Percentiles rank a stretch among this genome's conserved stretches.
These are phyloP conservation scores for Rubroboletus satanas DNA, from an alignment of 768 basidiomycete species.

Conservation along the genomic window DNA sequence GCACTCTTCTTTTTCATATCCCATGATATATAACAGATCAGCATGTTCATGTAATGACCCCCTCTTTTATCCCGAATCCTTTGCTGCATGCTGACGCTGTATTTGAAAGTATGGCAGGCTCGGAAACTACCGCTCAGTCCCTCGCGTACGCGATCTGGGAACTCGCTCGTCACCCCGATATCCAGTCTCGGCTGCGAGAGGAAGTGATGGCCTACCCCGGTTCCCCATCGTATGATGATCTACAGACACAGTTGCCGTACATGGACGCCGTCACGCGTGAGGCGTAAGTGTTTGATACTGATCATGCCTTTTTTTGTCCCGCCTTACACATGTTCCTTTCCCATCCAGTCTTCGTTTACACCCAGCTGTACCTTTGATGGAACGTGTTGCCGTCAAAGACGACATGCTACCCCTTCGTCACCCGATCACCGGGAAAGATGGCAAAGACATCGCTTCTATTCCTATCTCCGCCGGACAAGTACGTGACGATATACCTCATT, in stretches of 20 bases:
- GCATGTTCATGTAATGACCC: conserved; percentile 9
- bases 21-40: conserved; percentile 1
- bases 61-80: background rate
- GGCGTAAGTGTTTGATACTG: background rate
- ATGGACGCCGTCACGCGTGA: conserved; percentile 4
- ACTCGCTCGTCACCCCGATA: background rate
- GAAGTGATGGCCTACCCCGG: background rate
- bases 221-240: conserved; percentile 4
- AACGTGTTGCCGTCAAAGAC: conserved; percentile 1
- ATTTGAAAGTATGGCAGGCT: background rate
- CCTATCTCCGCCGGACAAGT: conserved; percentile 5
- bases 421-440: background rate
- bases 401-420: conserved; percentile 3
- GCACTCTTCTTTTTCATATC: background rate
- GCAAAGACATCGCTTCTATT: conserved; percentile 2
- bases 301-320: background rate
- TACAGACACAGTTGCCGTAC: conserved; percentile 6
- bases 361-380: conserved; percentile 1
- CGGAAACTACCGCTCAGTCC: conserved; percentile 5
- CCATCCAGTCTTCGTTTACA: background rate
- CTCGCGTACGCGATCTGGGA: conserved; percentile 8
- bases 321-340: background rate
- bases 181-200: background rate
- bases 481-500: background rate
- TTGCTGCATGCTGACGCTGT: background rate